Evolutionary conservation across 306 rosid genomes (phyloP).

Genomic region (Quercus gilva): DNA sequence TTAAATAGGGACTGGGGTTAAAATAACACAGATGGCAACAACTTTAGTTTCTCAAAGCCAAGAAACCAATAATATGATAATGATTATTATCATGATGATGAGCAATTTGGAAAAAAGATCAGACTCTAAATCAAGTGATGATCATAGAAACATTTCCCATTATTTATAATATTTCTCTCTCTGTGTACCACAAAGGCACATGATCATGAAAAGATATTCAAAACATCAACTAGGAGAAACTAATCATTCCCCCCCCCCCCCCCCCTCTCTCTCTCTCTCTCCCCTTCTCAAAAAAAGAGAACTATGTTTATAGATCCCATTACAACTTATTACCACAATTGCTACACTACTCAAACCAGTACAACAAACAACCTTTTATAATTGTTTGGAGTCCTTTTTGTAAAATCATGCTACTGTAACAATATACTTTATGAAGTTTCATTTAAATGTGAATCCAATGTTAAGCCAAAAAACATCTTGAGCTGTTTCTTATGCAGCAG

Average conservation of each 20-base stretch:
- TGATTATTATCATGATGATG: background rate
- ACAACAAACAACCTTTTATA: background rate
- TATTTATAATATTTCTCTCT: background rate
- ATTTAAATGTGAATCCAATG: background rate
- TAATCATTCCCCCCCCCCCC: background rate
- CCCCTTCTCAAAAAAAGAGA: background rate
- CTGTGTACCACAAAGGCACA: background rate
- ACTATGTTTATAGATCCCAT: background rate
- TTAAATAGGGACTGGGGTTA: background rate
- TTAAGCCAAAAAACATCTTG: too few relatives aligned
- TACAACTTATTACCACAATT: background rate
- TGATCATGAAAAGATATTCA: background rate
- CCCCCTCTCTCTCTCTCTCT: background rate
- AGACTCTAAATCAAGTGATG: background rate
- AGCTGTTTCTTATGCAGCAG: background rate
- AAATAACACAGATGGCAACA: background rate
- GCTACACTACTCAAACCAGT: background rate
- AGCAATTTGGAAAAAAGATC: background rate
- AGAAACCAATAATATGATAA: background rate
- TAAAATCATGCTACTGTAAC: background rate
- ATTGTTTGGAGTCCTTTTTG: background rate
- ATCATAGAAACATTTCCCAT: background rate
- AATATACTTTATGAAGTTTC: background rate
- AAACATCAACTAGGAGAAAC: background rate
- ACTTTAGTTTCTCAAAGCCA: conserved; percentile 1